Conservation (phyloP, 495 filamentous ascomycete genomes). For the Tuber calosporum region DNA sequence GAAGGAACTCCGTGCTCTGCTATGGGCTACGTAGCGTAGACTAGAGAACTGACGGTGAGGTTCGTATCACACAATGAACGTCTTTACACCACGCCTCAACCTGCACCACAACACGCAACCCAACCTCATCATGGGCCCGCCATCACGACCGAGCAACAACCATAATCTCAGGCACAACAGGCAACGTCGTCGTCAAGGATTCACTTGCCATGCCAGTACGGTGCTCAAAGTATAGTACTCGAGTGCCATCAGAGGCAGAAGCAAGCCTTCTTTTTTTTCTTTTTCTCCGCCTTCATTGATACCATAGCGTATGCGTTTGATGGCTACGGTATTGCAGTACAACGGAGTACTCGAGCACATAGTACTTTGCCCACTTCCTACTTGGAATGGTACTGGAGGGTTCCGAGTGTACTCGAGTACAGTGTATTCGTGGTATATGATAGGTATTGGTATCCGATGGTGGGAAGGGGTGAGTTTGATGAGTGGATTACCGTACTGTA, state of each 20-base stretch:
- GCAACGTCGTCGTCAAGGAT: neutral
- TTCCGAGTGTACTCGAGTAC: neutral
- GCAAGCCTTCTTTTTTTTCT: neutral
- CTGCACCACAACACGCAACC: neutral
- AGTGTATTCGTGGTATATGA: neutral
- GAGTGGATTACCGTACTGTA: slow-evolving; percentile 27
- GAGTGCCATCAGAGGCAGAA: neutral
- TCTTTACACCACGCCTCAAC: neutral
- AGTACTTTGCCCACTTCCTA: neutral
- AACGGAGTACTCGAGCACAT: neutral
- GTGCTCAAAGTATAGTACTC: no score
- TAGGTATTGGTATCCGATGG: neutral
- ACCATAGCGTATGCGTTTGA: neutral
- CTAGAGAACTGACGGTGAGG: neutral
- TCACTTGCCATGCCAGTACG: slow-evolving; percentile 1
- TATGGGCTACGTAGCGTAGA: slow-evolving; percentile 2
- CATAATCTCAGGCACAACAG: neutral
- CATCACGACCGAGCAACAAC: neutral
- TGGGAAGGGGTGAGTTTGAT: slow-evolving; percentile 1
- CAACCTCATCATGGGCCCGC: neutral
- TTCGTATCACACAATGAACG: neutral
- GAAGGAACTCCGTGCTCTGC: neutral
- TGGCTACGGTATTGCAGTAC: neutral
- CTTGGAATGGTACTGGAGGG: neutral
- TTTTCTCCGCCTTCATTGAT: neutral